Base-by-base conservation (phyloP, 164 flowering plant species). In the Sedum album region DNA sequence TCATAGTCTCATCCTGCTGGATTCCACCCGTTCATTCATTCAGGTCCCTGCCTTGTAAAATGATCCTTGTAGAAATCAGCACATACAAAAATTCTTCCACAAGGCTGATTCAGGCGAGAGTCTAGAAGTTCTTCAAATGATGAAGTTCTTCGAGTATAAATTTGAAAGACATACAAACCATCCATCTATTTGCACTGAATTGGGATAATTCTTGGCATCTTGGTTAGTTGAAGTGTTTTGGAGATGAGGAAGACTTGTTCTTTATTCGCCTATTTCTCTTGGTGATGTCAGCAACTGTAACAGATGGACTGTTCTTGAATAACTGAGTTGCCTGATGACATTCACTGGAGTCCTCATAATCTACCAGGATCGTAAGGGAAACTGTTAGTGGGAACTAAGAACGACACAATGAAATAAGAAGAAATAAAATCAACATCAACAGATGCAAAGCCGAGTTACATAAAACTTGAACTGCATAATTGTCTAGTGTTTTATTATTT, bases 191-290 rank as follows among this genome's bases (percentile, higher is more conserved):
- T n/a, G n/a, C n/a, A 25, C 25, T 31, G 61, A 49, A n/a, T 49
- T n/a, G 1, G 9, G 25, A 20, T 49, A 25, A 49, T 2, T 26
- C 61, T 55, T 57, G 62, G 5, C 31, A 28, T 26, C 41, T 64
- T 70, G 35, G 49, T 21, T 28, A 31, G 62, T 57, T 57, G 1
- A 41, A 65, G 67, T 23, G 38, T 10, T 36, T 35, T 36, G 67
- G 42, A 65, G 67, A 33, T 13, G 67, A 65, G 30, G 25, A 35
- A 33, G 67, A 65, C 46, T 36, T 65, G 46, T 33, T 33, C 30
- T n/a, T 65, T 20, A n/a, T 38, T 6, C 67, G 26, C 67, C 67
- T 65, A 18, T 38, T 46, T 38, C 38, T 65, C 46, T 65, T 65
- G n/a, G 67, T 30, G 46, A 36, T 31, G 46, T 17, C 6, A n/a